A percentile compares a stretch with the other conserved stretches of the same genome.
Evolutionary conservation across 2,329 filamentous ascomycete species (phyloP).

Genomic region (Nemania serpens): DNA sequence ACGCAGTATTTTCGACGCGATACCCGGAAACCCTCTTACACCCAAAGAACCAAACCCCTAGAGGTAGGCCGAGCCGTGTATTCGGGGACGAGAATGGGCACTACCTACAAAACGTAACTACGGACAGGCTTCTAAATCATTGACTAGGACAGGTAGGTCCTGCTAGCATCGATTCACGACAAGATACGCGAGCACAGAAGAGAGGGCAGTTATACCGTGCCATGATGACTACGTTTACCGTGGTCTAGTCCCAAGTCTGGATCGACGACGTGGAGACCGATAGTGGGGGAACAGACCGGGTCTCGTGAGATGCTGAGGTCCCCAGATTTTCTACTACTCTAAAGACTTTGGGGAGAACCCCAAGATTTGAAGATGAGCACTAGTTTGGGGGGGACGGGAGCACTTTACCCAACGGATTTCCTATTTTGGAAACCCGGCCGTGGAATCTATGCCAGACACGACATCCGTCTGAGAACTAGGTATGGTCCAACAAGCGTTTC

Average conservation of each 20-base stretch:
- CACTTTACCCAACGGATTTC: conserved; percentile 27
- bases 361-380: conserved; percentile 11
- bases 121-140: conserved; percentile 9
- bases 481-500: not conserved
- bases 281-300: conserved; percentile 13
- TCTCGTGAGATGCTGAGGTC: conserved; percentile 24
- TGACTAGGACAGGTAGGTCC: not conserved
- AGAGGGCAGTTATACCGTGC: conserved; percentile 1
- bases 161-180: conserved; percentile 13
- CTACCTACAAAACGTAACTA: not conserved
- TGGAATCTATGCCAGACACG: not conserved
- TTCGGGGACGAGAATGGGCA: not conserved
- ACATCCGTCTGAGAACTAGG: too few relatives aligned
- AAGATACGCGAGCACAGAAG: not conserved
- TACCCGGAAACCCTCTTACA: not conserved
- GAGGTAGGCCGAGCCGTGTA: conserved; percentile 9
- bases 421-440: conserved; percentile 21
- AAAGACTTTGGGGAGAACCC: conserved; percentile 9
- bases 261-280: conserved; percentile 7
- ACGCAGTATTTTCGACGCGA: conserved; percentile 6
- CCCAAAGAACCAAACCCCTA: not conserved
- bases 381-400: not conserved
- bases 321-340: conserved; percentile 24
- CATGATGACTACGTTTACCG: not conserved
- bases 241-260: conserved; percentile 19